These are phyloP conservation scores for Leishmania turanica DNA, from an alignment of 208 protist genomes.

Conservation along the genomic window DNA sequence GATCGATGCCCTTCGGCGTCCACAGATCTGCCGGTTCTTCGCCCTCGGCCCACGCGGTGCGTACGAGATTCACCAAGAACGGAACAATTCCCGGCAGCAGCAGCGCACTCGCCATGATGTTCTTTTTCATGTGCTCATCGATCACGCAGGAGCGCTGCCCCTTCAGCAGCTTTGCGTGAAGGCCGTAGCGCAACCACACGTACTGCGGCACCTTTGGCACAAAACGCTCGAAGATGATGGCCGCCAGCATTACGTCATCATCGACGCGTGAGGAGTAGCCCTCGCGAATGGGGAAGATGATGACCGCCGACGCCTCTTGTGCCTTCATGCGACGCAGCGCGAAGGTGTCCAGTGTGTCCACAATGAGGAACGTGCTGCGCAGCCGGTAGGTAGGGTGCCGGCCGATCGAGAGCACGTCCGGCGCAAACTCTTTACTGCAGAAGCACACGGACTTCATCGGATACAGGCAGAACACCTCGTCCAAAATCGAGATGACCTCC, in stretches of 20 bases:
- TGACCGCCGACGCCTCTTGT: slow-evolving; percentile 59
- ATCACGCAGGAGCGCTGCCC: slow-evolving; percentile 62
- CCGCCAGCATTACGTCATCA: slow-evolving; percentile 86
- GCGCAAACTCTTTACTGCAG: slow-evolving; percentile 70
- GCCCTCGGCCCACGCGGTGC: slow-evolving; percentile 61
- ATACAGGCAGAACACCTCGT: slow-evolving; percentile 86
- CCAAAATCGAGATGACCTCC: slow-evolving; percentile 78
- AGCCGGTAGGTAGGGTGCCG: slow-evolving; percentile 81
- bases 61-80: slow-evolving; percentile 87
- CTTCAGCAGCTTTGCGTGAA: slow-evolving; percentile 71
- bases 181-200: slow-evolving; percentile 80
- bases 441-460: slow-evolving; percentile 88
- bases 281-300: slow-evolving; percentile 74
- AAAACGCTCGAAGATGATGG: slow-evolving; percentile 79
- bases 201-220: slow-evolving; percentile 78
- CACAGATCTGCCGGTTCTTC: slow-evolving; percentile 55
- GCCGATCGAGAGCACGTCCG: slow-evolving; percentile 71
- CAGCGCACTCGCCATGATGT: slow-evolving; percentile 79
- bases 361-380: slow-evolving; percentile 72
- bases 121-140: slow-evolving; percentile 86
- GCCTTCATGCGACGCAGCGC: slow-evolving; percentile 72
- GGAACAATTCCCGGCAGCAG: slow-evolving; percentile 83
- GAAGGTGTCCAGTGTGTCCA: slow-evolving; percentile 61
- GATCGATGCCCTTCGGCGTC: slow-evolving; percentile 50
- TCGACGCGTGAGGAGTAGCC: slow-evolving; percentile 76